Base-by-base conservation (phyloP, 2,329 filamentous ascomycete species). In the Eutypella sp. region DNA sequence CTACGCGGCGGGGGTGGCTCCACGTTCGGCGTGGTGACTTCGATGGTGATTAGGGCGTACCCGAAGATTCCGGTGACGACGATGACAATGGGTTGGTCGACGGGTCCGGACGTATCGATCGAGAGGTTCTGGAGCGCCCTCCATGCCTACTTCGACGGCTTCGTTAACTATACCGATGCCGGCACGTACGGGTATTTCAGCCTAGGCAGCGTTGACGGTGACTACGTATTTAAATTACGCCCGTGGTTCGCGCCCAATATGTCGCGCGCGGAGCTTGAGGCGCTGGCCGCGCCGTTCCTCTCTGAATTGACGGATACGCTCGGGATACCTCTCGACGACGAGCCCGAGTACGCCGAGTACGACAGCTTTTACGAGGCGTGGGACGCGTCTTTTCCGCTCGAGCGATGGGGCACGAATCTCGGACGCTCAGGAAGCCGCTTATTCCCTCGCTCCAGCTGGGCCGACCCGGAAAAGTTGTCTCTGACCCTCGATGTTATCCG, bases 1-100 rank as follows among this genome's bases (percentile, higher is more conserved):
- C 60, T 78, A 19, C 63, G 70, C 23, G 75, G 74, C 16, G 74
- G 69, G 2, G 72, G 72, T 16, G 64, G 67, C 3, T 69, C 65
- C 41, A 73, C 68, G 3, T 75, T 67, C 46, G 72, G 70, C 2
- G 65, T 74, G 4, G 70, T 74, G 6, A 63, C 65, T 15, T 72
- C 68, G 1, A 61, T 67, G 52, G 65, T 67, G 3, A 60, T 72
- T 43, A 60, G 55, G 20, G 59, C 56, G 27, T 56, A 64, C 27
- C 65, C 67, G 3, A 57, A 67, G 23, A 67, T 42, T 47, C 45
- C 53, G 5, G 57, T 60, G 22, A 56, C 57, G n/a, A 62, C 63
- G 44, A 61, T 60, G 51, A 56, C 41, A 38, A 63, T 59, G 25
- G 51, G 42, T 23, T 44, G 59, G 5, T 44, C 52, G 13, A 59